Conservation (phyloP, 768 basidiomycete genomes). For the Xanthoconium stramineum region DNA sequence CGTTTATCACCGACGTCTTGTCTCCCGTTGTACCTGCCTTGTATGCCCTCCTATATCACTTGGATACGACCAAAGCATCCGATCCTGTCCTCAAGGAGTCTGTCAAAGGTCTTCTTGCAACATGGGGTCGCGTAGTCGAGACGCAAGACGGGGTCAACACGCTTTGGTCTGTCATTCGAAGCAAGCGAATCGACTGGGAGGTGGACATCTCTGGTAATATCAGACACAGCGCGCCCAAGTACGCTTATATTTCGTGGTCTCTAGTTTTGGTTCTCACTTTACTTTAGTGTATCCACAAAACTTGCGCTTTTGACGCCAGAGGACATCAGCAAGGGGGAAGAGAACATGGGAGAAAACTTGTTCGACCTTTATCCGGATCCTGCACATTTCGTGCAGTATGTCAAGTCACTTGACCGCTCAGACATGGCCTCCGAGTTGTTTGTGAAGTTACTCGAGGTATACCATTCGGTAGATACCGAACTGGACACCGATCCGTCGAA, state of each 20-base stretch:
- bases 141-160: constrained; percentile 48
- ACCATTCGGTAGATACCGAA: constrained; percentile 38
- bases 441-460: constrained; percentile 67
- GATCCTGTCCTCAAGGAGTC: constrained; percentile 64
- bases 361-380: constrained; percentile 78
- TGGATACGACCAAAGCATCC: constrained; percentile 53
- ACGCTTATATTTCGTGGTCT: constrained; percentile 21
- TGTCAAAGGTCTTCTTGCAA: constrained; percentile 56
- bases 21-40: constrained; percentile 67
- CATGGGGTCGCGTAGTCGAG: constrained; percentile 73
- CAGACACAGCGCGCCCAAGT: constrained; percentile 39
- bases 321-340: constrained; percentile 39
- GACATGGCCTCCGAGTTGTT: constrained; percentile 76
- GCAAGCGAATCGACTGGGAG: constrained; percentile 52
- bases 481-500: constrained; percentile 22
- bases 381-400: constrained; percentile 56
- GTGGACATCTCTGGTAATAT: constrained; percentile 54
- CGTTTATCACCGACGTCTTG: constrained; percentile 57
- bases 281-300: constrained; percentile 21
- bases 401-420: constrained; percentile 61
- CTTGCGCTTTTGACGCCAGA: constrained; percentile 53
- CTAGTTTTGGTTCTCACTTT: not conserved
- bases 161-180: constrained; percentile 58
- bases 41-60: constrained; percentile 57
- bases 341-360: constrained; percentile 44